Conservation (phyloP, 306 rosid genomes). For the Astragalus membranaceus region DNA sequence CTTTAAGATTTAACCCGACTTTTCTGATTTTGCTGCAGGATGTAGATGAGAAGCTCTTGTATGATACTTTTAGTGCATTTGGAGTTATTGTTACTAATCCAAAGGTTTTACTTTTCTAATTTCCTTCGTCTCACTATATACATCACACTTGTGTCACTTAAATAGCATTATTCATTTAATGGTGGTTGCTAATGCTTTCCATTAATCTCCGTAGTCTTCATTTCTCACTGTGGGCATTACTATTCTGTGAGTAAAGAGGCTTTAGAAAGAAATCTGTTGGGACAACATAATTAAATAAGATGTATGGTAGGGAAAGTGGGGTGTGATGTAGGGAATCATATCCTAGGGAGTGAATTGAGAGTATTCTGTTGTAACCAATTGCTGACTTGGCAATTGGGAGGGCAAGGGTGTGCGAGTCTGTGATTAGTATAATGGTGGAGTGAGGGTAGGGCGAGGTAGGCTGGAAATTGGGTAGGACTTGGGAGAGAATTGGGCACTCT, state of each 20-base stretch:
- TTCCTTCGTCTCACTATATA: neutral
- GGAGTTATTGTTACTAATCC: conserved; percentile 98
- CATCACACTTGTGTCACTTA: neutral
- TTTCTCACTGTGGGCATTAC: neutral
- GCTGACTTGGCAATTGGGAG: too few relatives aligned
- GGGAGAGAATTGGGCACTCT: too few relatives aligned
- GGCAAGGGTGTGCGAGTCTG: too few relatives aligned
- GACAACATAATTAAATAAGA: too few relatives aligned
- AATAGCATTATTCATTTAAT: neutral
- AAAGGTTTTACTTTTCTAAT: conserved; percentile 46
- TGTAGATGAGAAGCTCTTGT: conserved; percentile 94
- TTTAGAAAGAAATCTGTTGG: neutral
- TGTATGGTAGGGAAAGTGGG: too few relatives aligned
- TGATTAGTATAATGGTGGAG: too few relatives aligned
- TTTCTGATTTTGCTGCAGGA: conserved; percentile 50
- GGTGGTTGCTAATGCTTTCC: conserved; percentile 1
- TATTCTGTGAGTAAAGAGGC: neutral
- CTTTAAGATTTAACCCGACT: conserved; percentile 1
- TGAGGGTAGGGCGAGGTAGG: too few relatives aligned
- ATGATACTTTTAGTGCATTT: conserved; percentile 98
- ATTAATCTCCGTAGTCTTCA: neutral
- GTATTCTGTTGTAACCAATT: too few relatives aligned
- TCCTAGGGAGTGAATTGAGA: too few relatives aligned
- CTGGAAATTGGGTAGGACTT: too few relatives aligned
- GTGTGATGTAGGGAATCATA: too few relatives aligned